A percentile compares a stretch with the other conserved stretches of the same genome.
Evolutionary conservation across 2,329 filamentous ascomycete genomes (phyloP).

Genomic region (Penicillium glabrum): DNA sequence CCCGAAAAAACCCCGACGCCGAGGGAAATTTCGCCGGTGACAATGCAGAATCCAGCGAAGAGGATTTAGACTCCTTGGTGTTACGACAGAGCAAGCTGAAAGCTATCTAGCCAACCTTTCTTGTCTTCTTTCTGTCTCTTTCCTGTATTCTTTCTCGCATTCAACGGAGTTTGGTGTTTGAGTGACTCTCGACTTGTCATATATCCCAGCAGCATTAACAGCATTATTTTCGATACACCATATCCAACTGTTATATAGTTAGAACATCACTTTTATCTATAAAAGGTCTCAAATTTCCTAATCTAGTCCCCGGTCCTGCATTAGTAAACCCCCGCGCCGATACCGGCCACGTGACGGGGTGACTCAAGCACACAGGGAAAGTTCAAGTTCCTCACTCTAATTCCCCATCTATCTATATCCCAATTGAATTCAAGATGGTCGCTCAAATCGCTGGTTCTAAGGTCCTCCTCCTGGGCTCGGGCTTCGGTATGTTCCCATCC

Average conservation of each 20-base stretch:
- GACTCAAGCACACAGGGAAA: slow-evolving; percentile 21
- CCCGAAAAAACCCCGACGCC: slow-evolving; percentile 60
- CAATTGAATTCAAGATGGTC: slow-evolving; percentile 32
- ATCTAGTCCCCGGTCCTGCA: background rate
- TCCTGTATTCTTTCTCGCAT: slow-evolving; percentile 16
- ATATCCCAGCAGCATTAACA: slow-evolving; percentile 19
- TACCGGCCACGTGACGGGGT: slow-evolving; percentile 31
- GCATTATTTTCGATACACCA: slow-evolving; percentile 6
- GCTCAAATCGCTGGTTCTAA: slow-evolving; percentile 40
- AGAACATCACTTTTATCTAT: background rate
- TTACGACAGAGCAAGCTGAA: slow-evolving; percentile 30
- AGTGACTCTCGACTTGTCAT: slow-evolving; percentile 8
- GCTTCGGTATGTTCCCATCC: slow-evolving; percentile 31
- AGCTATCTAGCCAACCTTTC: slow-evolving; percentile 23
- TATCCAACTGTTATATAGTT: slow-evolving; percentile 1
- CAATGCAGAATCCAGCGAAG: slow-evolving; percentile 26
- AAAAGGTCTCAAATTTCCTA: background rate
- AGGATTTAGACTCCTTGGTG: slow-evolving; percentile 22
- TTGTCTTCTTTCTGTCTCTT: slow-evolving; percentile 4
- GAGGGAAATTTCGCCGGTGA: slow-evolving; percentile 60
- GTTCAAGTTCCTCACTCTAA: slow-evolving; percentile 4
- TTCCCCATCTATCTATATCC: slow-evolving; percentile 12
- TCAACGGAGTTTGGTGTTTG: slow-evolving; percentile 21
- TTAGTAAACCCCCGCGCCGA: slow-evolving; percentile 23
- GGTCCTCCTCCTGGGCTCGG: slow-evolving; percentile 40